Conservation (phyloP, 2,329 filamentous ascomycete species). For the Polytolypa hystricis region DNA sequence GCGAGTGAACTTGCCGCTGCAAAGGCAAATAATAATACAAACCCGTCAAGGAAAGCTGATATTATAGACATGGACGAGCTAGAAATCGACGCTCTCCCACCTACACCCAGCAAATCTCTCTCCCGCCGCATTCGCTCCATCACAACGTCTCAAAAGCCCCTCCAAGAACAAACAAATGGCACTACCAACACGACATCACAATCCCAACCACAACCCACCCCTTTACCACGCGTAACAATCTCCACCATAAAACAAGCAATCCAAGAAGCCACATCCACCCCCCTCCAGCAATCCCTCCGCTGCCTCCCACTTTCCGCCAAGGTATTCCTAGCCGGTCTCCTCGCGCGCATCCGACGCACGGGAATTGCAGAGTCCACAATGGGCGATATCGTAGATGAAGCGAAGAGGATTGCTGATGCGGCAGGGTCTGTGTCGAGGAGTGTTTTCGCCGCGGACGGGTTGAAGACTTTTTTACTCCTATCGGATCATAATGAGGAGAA, state of each 20-base stretch:
- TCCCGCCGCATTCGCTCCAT: conserved; percentile 9
- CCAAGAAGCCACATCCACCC: conserved; percentile 85
- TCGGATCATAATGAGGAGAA: conserved; percentile 14
- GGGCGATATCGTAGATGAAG: conserved; percentile 82
- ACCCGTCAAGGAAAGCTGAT: conserved; percentile 3
- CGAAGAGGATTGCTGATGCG: conserved; percentile 50
- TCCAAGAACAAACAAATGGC: conserved; percentile 7
- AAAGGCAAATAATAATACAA: conserved; percentile 7
- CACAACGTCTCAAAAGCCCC: conserved; percentile 11
- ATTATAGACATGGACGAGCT: conserved; percentile 15
- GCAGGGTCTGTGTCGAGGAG: conserved; percentile 28
- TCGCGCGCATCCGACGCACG: conserved; percentile 67
- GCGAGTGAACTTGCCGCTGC: conserved; percentile 38
- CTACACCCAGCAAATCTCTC: conserved; percentile 34
- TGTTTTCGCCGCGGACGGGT: conserved; percentile 43
- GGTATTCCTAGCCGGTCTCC: conserved; percentile 70
- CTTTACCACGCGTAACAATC: conserved; percentile 63
- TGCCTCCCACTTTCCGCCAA: conserved; percentile 72
- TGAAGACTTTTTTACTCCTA: conserved; percentile 50
- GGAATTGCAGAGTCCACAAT: conserved; percentile 80
- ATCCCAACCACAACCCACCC: conserved; percentile 22
- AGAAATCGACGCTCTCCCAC: conserved; percentile 26
- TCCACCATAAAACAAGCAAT: conserved; percentile 89
- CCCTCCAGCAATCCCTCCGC: conserved; percentile 78
- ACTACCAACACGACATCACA: conserved; percentile 12